A percentile compares a stretch with the other conserved stretches of the same genome.
These are phyloP conservation scores for Boletus sp. DNA, from an alignment of 1,284 basidiomycete species.

Conservation along the genomic window DNA sequence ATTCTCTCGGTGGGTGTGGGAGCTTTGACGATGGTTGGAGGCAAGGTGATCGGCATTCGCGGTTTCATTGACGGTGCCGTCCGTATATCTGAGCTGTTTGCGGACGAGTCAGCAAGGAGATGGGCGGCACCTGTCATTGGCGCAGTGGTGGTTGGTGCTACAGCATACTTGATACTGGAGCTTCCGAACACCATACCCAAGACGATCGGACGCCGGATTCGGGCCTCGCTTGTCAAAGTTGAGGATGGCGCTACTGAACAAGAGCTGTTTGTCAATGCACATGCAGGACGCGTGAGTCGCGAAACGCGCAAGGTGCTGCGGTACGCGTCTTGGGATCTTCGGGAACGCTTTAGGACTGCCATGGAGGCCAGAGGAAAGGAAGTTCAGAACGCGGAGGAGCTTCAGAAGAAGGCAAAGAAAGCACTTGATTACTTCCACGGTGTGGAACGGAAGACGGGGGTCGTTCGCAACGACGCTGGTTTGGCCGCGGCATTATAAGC, in stretches of 20 bases:
- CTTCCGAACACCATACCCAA: conserved; percentile 89
- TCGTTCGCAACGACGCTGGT: conserved; percentile 45
- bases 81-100: conserved; percentile 74
- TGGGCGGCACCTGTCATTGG: conserved; percentile 89
- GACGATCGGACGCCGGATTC: conserved; percentile 81
- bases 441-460: conserved; percentile 54
- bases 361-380: conserved; percentile 77
- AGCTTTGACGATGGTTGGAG: conserved; percentile 84
- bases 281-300: conserved; percentile 70
- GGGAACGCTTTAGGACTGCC: conserved; percentile 77
- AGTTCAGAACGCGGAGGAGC: conserved; percentile 75
- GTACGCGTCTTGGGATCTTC: conserved; percentile 88
- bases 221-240: conserved; percentile 50
- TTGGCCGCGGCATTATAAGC: conserved; percentile 23
- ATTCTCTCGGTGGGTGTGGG: conserved; percentile 77
- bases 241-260: conserved; percentile 39
- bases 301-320: conserved; percentile 95
- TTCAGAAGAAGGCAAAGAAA: conserved; percentile 60
- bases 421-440: conserved; percentile 74
- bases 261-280: conserved; percentile 61
- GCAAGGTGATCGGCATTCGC: conserved; percentile 74
- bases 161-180: conserved; percentile 84
- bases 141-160: conserved; percentile 69
- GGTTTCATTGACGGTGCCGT: conserved; percentile 75
- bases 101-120: conserved; percentile 77